Percentiles rank a stretch among this genome's conserved stretches.
phyloP scores from a whole-genome alignment of 2,329 filamentous ascomycete species.

The Huntiella decipiens region DNA sequence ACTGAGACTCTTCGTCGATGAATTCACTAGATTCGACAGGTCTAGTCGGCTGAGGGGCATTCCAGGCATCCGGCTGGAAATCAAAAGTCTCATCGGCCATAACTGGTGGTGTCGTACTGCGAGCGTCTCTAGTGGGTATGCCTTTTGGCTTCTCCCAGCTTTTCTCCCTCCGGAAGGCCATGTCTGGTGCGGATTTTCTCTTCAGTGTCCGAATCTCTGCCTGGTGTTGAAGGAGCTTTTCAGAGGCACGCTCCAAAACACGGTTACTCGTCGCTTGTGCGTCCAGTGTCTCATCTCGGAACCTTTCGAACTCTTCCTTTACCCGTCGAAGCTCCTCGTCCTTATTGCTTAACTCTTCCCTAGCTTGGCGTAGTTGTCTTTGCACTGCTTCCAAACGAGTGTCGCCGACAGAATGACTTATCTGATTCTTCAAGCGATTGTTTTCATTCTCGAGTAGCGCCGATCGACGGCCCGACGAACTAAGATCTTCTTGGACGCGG shows the following conservation, averaged over 20 bases:
- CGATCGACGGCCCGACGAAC: slow-evolving; percentile 26
- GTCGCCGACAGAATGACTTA: slow-evolving; percentile 13
- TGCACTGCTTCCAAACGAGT: slow-evolving; percentile 5
- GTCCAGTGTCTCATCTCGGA: slow-evolving; percentile 33
- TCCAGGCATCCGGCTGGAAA: no score
- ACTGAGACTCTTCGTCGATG: no score
- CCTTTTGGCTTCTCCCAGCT: background rate
- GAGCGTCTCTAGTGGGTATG: background rate
- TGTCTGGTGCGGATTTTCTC: background rate
- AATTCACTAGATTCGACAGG: no score
- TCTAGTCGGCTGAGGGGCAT: no score
- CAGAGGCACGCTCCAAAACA: slow-evolving; percentile 36
- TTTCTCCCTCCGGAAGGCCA: background rate
- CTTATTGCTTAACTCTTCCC: slow-evolving; percentile 26
- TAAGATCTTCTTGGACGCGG: slow-evolving; percentile 30
- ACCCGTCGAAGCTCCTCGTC: slow-evolving; percentile 31
- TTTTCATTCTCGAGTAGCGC: slow-evolving; percentile 21
- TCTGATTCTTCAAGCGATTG: slow-evolving; percentile 14
- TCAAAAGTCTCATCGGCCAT: background rate
- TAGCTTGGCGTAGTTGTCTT: slow-evolving; percentile 23
- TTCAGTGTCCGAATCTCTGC: slow-evolving; percentile 28
- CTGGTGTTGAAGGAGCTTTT: slow-evolving; percentile 36
- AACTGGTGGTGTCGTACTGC: background rate
- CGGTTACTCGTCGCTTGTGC: slow-evolving; percentile 36
- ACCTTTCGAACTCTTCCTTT: slow-evolving; percentile 31